Evolutionary conservation across 2,329 filamentous ascomycete species (phyloP).

Genomic region (Alternaria consortialis): DNA sequence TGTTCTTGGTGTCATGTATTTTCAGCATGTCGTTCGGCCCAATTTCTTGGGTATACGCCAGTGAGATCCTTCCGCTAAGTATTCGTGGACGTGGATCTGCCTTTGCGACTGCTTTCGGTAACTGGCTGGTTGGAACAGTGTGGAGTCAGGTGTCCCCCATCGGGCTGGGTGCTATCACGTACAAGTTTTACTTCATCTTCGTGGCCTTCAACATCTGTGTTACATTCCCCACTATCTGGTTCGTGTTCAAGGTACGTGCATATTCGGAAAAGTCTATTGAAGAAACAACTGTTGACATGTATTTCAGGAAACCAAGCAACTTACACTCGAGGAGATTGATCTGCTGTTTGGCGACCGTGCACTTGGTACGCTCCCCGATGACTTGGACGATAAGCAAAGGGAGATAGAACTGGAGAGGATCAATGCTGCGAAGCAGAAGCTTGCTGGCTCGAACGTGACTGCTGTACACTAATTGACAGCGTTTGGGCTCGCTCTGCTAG

Average conservation of each 20-base stretch:
- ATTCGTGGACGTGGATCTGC: constrained; percentile 68
- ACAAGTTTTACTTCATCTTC: constrained; percentile 68
- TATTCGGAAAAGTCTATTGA: not conserved
- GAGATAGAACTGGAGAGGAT: constrained; percentile 36
- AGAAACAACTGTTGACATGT: constrained; percentile 1
- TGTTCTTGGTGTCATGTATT: constrained; percentile 61
- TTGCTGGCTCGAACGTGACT: constrained; percentile 22
- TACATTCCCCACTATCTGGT: constrained; percentile 58
- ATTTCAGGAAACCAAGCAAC: constrained; percentile 50
- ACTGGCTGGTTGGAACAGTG: constrained; percentile 67
- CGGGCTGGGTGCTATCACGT: constrained; percentile 59
- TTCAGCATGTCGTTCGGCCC: constrained; percentile 48
- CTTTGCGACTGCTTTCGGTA: constrained; percentile 66
- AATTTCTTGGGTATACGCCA: constrained; percentile 69
- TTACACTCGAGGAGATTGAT: constrained; percentile 67
- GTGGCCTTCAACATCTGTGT: constrained; percentile 60
- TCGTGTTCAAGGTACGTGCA: constrained; percentile 57
- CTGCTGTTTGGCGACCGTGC: constrained; percentile 64
- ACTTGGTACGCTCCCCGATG: constrained; percentile 57
- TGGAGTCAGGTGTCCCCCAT: constrained; percentile 68
- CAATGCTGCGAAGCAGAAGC: constrained; percentile 27
- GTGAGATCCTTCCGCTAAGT: constrained; percentile 70
- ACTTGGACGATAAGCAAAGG: constrained; percentile 48
- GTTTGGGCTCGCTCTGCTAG: not conserved
- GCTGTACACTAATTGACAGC: constrained; percentile 23